Conservation (phyloP, 352 stramenopile genomes). For the Globisporangium radiosum region DNA sequence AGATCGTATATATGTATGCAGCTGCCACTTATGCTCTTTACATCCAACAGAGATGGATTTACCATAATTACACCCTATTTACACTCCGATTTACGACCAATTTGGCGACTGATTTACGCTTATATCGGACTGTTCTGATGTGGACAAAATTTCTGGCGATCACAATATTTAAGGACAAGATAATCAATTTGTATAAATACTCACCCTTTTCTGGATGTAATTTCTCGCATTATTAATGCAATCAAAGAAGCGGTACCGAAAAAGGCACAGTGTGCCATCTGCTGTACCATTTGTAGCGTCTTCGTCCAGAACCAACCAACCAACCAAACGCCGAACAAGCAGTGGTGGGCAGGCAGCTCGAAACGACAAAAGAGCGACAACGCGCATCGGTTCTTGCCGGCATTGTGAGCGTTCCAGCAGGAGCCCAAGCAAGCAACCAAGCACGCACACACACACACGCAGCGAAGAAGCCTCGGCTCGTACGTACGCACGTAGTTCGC, state of each 20-base stretch:
- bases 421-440: conserved; percentile 7
- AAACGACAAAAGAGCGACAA: conserved; percentile 10
- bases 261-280: background rate
- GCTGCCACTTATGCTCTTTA: too few species aligned
- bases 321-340: conserved; percentile 2
- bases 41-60: too few species aligned
- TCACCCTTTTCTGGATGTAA: too few species aligned
- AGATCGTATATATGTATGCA: too few species aligned
- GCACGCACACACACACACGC: background rate
- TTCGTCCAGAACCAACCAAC: conserved; percentile 32
- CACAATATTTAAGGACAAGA: too few species aligned
- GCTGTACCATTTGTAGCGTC: conserved; percentile 5
- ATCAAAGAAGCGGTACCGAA: background rate
- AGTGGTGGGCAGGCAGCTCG: conserved; percentile 13
- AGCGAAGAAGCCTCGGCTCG: background rate
- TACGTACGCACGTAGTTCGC: background rate
- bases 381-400: background rate
- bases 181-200: too few species aligned
- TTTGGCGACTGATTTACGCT: too few species aligned
- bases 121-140: too few species aligned
- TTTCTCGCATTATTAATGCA: too few species aligned
- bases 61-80: too few species aligned
- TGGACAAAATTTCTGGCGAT: too few species aligned
- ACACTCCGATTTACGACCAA: too few species aligned
- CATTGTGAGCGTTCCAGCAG: conserved; percentile 17